Conservation (phyloP, 495 filamentous ascomycete genomes). For the Pyrenula massariospora region DNA sequence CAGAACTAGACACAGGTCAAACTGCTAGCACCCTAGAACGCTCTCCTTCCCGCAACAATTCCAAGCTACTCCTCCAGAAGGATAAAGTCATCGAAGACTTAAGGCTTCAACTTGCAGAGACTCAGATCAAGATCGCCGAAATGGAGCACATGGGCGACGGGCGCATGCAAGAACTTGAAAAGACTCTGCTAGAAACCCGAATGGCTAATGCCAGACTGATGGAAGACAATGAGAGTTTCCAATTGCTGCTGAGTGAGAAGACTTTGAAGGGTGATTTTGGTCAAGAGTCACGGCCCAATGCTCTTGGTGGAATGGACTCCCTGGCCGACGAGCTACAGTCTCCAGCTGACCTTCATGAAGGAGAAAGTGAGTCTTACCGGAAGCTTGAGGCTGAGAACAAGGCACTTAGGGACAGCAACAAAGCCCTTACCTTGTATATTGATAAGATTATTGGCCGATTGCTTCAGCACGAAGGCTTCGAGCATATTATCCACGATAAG, state of each 20-base stretch:
- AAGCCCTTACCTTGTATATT: slow-evolving; percentile 91
- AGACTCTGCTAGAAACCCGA: slow-evolving; percentile 72
- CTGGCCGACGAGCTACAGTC: slow-evolving; percentile 83
- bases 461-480: slow-evolving; percentile 86
- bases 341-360: slow-evolving; percentile 38
- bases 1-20: slow-evolving; percentile 46
- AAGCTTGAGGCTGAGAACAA: slow-evolving; percentile 71
- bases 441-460: slow-evolving; percentile 96
- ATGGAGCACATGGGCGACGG: slow-evolving; percentile 85
- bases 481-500: slow-evolving; percentile 56
- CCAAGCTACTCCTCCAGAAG: slow-evolving; percentile 81
- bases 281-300: slow-evolving; percentile 31
- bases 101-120: slow-evolving; percentile 81
- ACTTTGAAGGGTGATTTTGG: slow-evolving; percentile 92
- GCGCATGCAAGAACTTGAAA: slow-evolving; percentile 75
- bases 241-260: slow-evolving; percentile 83
- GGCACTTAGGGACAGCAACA: slow-evolving; percentile 85
- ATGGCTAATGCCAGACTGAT: slow-evolving; percentile 91
- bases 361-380: slow-evolving; percentile 45
- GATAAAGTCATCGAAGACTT: slow-evolving; percentile 91
- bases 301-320: slow-evolving; percentile 37
- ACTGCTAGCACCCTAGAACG: slow-evolving; percentile 75
- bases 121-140: slow-evolving; percentile 90
- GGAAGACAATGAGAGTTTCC: slow-evolving; percentile 98
- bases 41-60: slow-evolving; percentile 73